These are phyloP conservation scores for Petunia axillaris DNA, from an alignment of 257 asterid species.

Conservation along the genomic window DNA sequence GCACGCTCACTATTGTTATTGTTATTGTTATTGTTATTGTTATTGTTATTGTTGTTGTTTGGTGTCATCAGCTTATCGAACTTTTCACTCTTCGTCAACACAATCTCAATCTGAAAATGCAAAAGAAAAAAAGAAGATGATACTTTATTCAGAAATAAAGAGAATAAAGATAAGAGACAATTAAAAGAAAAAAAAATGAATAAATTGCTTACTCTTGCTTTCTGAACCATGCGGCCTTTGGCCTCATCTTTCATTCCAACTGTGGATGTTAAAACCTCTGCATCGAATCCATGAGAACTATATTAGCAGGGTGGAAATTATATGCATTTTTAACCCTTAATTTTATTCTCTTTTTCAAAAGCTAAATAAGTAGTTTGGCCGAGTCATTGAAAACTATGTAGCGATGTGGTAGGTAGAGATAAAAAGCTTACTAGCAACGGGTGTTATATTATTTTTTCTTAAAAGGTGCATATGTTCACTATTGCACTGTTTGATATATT, in stretches of 20 bases:
- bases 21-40: not conserved
- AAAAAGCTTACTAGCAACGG: not conserved
- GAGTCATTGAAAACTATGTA: not conserved
- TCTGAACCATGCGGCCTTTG: constrained; percentile 79
- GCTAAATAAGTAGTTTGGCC: not conserved
- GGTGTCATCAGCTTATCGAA: constrained; percentile 68
- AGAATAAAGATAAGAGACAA: not conserved
- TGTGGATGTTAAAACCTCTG: constrained; percentile 80
- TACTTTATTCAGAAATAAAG: too few relatives aligned
- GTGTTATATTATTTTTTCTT: too few relatives aligned
- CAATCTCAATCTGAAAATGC: constrained; percentile 64
- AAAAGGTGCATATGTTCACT: too few relatives aligned
- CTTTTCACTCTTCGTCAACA: constrained; percentile 78
- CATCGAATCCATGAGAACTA: constrained; percentile 8
- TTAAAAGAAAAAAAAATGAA: not conserved
- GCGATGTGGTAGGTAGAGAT: too few relatives aligned
- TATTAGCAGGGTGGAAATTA: not conserved
- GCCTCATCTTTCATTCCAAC: constrained; percentile 84
- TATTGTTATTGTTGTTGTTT: constrained; percentile 20
- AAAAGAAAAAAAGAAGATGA: not conserved
- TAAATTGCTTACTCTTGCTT: constrained; percentile 71
- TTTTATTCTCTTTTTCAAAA: not conserved
- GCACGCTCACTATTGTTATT: not conserved
- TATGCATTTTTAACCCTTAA: not conserved
- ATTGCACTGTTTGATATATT: too few relatives aligned